A percentile compares a stretch with the other conserved stretches of the same genome.
These are phyloP conservation scores for Paramecium primaurelia DNA, from an alignment of 73 alveolate genomes.

Conservation along the genomic window DNA sequence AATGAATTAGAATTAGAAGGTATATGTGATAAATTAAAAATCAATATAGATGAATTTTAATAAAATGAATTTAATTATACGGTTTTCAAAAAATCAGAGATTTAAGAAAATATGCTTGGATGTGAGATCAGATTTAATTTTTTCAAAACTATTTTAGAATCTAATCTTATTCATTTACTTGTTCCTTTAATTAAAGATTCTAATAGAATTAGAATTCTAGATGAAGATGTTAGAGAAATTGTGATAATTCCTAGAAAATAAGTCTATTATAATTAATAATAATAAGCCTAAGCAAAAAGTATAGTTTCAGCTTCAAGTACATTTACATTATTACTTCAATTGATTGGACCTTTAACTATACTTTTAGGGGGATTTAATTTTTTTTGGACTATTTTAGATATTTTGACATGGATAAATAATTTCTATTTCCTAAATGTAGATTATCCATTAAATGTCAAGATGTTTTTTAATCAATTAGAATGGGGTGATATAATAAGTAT, in stretches of 20 bases:
- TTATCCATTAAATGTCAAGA: neutral
- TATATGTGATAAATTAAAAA: neutral
- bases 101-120: neutral
- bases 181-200: neutral
- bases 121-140: neutral
- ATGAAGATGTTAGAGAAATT: neutral
- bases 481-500: neutral
- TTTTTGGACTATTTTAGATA: neutral
- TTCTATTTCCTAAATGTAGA: neutral
- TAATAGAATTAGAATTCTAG: neutral
- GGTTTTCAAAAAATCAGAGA: neutral
- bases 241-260: neutral
- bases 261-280: neutral
- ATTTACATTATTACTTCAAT: neutral
- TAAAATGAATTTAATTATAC: neutral
- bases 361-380: neutral
- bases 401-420: slow-evolving; percentile 11
- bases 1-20: neutral
- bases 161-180: neutral
- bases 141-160: neutral
- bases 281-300: neutral
- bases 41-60: neutral
- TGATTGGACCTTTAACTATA: neutral
- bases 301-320: neutral
- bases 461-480: neutral